phyloP scores from a whole-genome alignment of 2,329 filamentous ascomycete species.

The Aschersonia sp. region DNA sequence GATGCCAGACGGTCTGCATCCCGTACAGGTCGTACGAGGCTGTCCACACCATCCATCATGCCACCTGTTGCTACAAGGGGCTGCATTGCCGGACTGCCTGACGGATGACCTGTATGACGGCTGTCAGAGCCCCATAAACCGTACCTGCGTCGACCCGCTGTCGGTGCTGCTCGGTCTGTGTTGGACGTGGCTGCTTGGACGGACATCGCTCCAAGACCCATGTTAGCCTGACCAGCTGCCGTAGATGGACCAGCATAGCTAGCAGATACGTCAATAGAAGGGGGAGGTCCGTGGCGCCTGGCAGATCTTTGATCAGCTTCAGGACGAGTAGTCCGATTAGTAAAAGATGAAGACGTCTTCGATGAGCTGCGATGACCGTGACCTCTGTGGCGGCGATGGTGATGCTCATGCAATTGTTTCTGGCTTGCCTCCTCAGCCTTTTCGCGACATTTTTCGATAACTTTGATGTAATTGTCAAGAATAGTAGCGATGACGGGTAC shows the following conservation, averaged over 20 bases:
- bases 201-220: slow-evolving; percentile 10
- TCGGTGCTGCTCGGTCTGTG: slow-evolving; percentile 7
- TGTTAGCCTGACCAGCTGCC: slow-evolving; percentile 10
- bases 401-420: slow-evolving; percentile 44
- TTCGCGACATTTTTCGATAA: slow-evolving; percentile 82
- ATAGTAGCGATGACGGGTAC: slow-evolving; percentile 97
- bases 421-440: slow-evolving; percentile 72
- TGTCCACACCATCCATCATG: slow-evolving; percentile 53
- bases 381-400: slow-evolving; percentile 30
- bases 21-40: slow-evolving; percentile 67
- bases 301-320: slow-evolving; percentile 47
- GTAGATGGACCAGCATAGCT: slow-evolving; percentile 24
- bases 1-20: slow-evolving; percentile 73
- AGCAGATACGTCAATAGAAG: slow-evolving; percentile 43
- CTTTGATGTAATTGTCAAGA: slow-evolving; percentile 94
- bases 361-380: slow-evolving; percentile 33
- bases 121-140: slow-evolving; percentile 36
- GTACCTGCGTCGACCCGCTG: slow-evolving; percentile 30
- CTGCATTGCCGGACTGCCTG: slow-evolving; percentile 36
- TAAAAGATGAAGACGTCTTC: slow-evolving; percentile 35
- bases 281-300: slow-evolving; percentile 69
- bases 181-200: slow-evolving; percentile 5
- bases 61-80: slow-evolving; percentile 54
- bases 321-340: slow-evolving; percentile 35
- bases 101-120: slow-evolving; percentile 32